Evolutionary conservation across 2,329 filamentous ascomycete genomes (phyloP).

Genomic region (Fusarium bactridioides): DNA sequence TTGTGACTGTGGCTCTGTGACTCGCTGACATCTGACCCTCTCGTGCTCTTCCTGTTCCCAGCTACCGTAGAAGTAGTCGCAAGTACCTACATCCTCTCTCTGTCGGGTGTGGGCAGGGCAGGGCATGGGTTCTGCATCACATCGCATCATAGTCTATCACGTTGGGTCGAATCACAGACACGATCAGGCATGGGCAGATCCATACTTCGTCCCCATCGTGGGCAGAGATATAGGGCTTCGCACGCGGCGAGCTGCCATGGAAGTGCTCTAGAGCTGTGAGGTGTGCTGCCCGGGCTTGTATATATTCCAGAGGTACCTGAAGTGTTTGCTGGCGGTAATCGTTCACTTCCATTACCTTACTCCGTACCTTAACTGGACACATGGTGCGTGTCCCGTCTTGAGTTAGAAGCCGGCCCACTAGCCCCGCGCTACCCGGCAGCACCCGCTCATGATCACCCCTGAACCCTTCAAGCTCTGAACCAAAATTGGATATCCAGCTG

Average conservation of each 20-base stretch:
- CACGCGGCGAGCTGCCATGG: not conserved
- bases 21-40: slow-evolving; percentile 36
- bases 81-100: not conserved
- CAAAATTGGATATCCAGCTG: slow-evolving; percentile 4
- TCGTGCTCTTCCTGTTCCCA: slow-evolving; percentile 11
- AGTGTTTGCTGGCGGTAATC: not conserved
- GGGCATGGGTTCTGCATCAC: slow-evolving; percentile 24
- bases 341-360: not conserved
- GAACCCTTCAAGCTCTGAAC: slow-evolving; percentile 29
- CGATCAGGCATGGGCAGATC: not conserved
- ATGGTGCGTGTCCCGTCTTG: slow-evolving; percentile 1
- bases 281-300: slow-evolving; percentile 3
- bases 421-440: slow-evolving; percentile 39
- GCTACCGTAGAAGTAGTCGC: slow-evolving; percentile 1
- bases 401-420: slow-evolving; percentile 27
- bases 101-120: slow-evolving; percentile 3
- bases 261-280: slow-evolving; percentile 17
- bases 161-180: slow-evolving; percentile 1
- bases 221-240: not conserved
- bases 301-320: slow-evolving; percentile 9
- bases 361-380: not conserved
- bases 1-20: slow-evolving; percentile 37
- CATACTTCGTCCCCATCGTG: not conserved
- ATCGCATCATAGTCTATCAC: slow-evolving; percentile 24
- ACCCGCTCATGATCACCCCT: slow-evolving; percentile 33